Evolutionary conservation across 805 yeast species (phyloP).

Genomic region (Cyberlindnera galapagoensis): DNA sequence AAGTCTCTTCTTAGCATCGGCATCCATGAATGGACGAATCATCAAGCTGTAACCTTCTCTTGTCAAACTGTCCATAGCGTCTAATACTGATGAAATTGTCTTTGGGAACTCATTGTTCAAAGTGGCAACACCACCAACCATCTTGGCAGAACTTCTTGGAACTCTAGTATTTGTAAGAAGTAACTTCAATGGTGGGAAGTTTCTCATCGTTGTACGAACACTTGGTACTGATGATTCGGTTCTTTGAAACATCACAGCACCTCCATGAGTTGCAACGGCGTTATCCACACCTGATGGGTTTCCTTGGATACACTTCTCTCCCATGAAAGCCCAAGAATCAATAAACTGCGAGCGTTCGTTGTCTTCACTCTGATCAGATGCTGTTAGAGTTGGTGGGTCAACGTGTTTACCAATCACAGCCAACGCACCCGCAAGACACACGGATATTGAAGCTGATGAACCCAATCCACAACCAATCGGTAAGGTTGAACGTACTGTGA

Average conservation of each 20-base stretch:
- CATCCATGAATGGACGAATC: conserved; percentile 43
- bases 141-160: conserved; percentile 81
- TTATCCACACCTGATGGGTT: conserved; percentile 96
- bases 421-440: conserved; percentile 74
- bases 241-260: conserved; percentile 87
- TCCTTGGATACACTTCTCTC: conserved; percentile 94
- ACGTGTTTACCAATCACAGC: conserved; percentile 54
- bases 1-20: conserved; percentile 35
- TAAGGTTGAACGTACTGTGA: conserved; percentile 70
- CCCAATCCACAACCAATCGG: conserved; percentile 98
- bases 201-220: conserved; percentile 59
- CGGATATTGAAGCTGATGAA: conserved; percentile 86
- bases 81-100: conserved; percentile 52
- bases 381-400: conserved; percentile 28
- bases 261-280: conserved; percentile 93
- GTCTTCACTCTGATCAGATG: conserved; percentile 31
- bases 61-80: conserved; percentile 71
- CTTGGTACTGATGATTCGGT: conserved; percentile 46
- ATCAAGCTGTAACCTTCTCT: conserved; percentile 64
- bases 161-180: conserved; percentile 78
- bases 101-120: conserved; percentile 47
- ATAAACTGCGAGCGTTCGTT: conserved; percentile 49
- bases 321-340: conserved; percentile 84
- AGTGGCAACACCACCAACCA: conserved; percentile 71
- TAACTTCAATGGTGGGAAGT: conserved; percentile 68